A percentile compares a stretch with the other conserved stretches of the same genome.
Evolutionary conservation across 1,139 yeast species (phyloP).

Genomic region (Protomyces inouyei): DNA sequence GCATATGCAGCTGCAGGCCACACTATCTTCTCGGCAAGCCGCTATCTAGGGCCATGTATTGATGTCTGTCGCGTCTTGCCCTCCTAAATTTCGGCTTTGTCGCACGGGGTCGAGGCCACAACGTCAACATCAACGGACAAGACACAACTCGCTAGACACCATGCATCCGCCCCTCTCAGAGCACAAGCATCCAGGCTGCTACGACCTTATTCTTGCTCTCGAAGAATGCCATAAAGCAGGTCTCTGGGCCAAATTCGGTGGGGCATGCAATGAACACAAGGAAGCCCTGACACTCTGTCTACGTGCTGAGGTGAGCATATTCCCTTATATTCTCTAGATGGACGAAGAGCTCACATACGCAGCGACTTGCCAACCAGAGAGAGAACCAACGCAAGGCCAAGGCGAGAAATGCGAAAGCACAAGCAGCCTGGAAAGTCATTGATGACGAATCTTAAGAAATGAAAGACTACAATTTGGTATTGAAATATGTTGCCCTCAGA

Average conservation of each 20-base stretch:
- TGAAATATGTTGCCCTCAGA: neutral
- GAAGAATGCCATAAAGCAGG: slow-evolving; percentile 25
- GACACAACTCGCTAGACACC: neutral
- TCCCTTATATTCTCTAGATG: too few relatives aligned
- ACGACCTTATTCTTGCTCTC: slow-evolving; percentile 19
- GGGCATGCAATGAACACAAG: slow-evolving; percentile 22
- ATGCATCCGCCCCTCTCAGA: slow-evolving; percentile 27
- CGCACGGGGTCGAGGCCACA: neutral
- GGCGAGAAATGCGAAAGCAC: slow-evolving; percentile 11
- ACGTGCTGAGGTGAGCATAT: slow-evolving; percentile 19
- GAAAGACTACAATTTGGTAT: too few relatives aligned
- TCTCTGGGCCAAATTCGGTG: slow-evolving; percentile 12
- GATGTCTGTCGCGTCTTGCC: neutral
- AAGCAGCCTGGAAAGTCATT: slow-evolving; percentile 47
- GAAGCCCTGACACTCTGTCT: slow-evolving; percentile 21
- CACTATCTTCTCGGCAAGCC: too few relatives aligned
- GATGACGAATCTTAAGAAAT: slow-evolving; percentile 68
- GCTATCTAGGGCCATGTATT: too few relatives aligned
- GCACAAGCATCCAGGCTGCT: slow-evolving; percentile 27
- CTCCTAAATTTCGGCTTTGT: neutral
- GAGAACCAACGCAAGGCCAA: slow-evolving; percentile 18
- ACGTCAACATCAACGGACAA: neutral
- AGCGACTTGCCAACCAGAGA: slow-evolving; percentile 23
- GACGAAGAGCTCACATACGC: neutral
- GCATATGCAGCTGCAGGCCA: neutral